phyloP scores from a whole-genome alignment of 2,329 filamentous ascomycete species.

The Alternaria angustiovoidea region DNA sequence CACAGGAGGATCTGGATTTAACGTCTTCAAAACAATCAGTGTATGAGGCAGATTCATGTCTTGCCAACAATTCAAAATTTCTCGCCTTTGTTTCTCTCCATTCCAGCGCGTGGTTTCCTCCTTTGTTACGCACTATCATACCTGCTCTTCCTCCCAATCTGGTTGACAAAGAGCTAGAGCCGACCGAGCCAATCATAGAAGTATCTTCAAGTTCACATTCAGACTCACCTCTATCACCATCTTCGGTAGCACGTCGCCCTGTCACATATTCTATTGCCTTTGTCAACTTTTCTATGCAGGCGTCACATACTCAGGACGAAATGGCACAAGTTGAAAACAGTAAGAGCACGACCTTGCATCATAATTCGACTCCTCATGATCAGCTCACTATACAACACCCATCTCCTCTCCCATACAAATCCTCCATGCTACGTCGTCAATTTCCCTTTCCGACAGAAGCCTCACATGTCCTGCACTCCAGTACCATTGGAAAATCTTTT shows the following conservation, averaged over 20 bases:
- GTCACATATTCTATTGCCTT: not conserved
- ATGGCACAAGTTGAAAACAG: not conserved
- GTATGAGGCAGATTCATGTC: slow-evolving; percentile 34
- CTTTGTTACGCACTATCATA: slow-evolving; percentile 22
- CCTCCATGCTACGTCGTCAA: not conserved
- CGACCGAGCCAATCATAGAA: not conserved
- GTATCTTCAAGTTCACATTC: not conserved
- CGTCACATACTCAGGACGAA: not conserved
- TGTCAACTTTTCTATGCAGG: not conserved
- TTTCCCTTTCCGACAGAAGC: not conserved
- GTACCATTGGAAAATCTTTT: too few species aligned
- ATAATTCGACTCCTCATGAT: too few species aligned
- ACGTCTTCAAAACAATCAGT: slow-evolving; percentile 55
- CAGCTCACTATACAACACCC: not conserved
- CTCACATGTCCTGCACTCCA: not conserved
- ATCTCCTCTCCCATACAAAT: not conserved
- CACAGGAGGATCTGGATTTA: slow-evolving; percentile 86
- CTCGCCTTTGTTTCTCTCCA: not conserved
- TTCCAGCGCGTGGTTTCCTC: slow-evolving; percentile 2
- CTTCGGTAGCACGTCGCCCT: not conserved
- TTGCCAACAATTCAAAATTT: not conserved
- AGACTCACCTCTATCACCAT: not conserved
- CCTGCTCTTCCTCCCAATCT: slow-evolving; percentile 8
- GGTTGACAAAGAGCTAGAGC: slow-evolving; percentile 20
- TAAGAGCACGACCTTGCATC: too few species aligned